A percentile compares a stretch with the other conserved stretches of the same genome.
Conservation (phyloP, 2,329 filamentous ascomycete genomes). For the Lecanosticta acicola region DNA sequence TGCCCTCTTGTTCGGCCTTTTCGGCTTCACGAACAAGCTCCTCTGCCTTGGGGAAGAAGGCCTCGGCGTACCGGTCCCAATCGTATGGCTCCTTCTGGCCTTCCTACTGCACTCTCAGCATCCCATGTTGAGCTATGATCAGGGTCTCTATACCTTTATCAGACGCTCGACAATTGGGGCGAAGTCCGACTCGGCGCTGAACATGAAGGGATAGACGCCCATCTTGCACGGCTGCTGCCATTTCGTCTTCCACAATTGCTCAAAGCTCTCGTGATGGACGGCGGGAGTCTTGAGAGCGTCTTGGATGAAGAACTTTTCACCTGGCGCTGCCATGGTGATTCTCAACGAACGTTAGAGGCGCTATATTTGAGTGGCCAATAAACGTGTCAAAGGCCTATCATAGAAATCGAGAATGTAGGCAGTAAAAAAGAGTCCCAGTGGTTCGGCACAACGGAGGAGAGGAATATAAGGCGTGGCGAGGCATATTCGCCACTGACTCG, state of each 20-base stretch:
- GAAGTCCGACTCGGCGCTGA: slow-evolving; percentile 63
- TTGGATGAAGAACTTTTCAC: slow-evolving; percentile 41
- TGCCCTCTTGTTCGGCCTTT: slow-evolving; percentile 43
- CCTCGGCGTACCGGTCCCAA: slow-evolving; percentile 58
- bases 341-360: too few species aligned
- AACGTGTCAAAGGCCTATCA: too few species aligned
- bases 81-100: slow-evolving; percentile 60
- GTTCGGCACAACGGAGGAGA: too few species aligned
- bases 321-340: slow-evolving; percentile 21
- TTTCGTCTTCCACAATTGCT: slow-evolving; percentile 63
- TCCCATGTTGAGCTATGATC: background rate
- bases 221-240: slow-evolving; percentile 60
- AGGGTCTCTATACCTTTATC: slow-evolving; percentile 43
- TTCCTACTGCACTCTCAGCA: slow-evolving; percentile 32
- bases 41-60: slow-evolving; percentile 56
- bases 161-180: slow-evolving; percentile 61
- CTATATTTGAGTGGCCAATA: too few species aligned
- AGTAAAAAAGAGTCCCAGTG: too few species aligned
- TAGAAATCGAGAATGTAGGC: too few species aligned
- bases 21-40: slow-evolving; percentile 50
- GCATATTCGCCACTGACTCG: background rate
- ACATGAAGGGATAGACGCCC: slow-evolving; percentile 61
- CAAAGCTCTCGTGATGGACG: slow-evolving; percentile 43
- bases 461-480: too few species aligned
- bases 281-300: slow-evolving; percentile 40